These are phyloP conservation scores for Platismatia glauca DNA, from an alignment of 495 filamentous ascomycete species.

Conservation along the genomic window DNA sequence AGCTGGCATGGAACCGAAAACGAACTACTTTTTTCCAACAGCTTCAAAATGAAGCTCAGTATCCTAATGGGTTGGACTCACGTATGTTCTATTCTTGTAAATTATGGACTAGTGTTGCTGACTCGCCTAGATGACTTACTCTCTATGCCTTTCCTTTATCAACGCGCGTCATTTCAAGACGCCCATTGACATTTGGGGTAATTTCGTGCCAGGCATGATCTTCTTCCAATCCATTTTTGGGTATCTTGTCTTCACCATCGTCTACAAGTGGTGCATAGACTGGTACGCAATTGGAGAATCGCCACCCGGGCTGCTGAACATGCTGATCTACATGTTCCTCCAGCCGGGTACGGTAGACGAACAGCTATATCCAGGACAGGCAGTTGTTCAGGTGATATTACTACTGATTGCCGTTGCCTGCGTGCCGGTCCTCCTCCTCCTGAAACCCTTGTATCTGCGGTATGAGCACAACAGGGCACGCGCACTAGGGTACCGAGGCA, in stretches of 20 bases:
- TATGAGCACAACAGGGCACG: conserved; percentile 86
- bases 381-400: conserved; percentile 61
- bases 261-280: conserved; percentile 95
- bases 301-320: conserved; percentile 87
- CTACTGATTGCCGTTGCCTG: conserved; percentile 76
- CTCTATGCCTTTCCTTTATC: conserved; percentile 82
- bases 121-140: conserved; percentile 77
- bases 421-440: conserved; percentile 83
- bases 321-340: conserved; percentile 99
- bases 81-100: conserved; percentile 35
- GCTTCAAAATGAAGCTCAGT: conserved; percentile 99
- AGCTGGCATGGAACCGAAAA: conserved; percentile 94
- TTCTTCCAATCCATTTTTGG: conserved; percentile 99
- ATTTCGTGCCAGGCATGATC: conserved; percentile 95
- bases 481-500: conserved; percentile 79
- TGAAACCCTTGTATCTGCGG: conserved; percentile 91
- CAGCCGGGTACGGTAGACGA: conserved; percentile 68
- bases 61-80: conserved; percentile 93
- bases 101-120: conserved; percentile 12
- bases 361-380: conserved; percentile 70
- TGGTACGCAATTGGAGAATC: conserved; percentile 59
- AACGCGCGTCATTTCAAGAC: conserved; percentile 92
- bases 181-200: conserved; percentile 89
- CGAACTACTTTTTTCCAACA: conserved; percentile 87
- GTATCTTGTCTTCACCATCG: conserved; percentile 84